Base-by-base conservation (phyloP, 2,329 filamentous ascomycete genomes). In the Colletotrichum godetiae region DNA sequence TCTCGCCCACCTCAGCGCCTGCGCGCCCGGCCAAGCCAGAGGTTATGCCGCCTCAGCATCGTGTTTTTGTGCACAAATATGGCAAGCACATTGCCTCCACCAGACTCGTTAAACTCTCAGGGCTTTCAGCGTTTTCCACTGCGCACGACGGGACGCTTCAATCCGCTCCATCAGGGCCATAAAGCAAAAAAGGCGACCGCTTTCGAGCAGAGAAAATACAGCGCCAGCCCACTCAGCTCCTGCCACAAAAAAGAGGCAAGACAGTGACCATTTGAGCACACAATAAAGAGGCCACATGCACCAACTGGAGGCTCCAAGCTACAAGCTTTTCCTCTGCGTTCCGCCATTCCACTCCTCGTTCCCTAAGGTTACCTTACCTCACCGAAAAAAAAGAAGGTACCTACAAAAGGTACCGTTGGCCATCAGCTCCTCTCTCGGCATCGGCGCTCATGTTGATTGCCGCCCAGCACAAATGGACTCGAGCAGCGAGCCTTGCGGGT, bases 301-400 rank as follows among this genome's bases (percentile, higher is more conserved):
- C 4, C 27, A 29, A 29, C 27, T 29, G 27, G 27, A 29, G 27
- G 27, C 27, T 29, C 27, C 27, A 29, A 29, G 27, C 27, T 70
- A 62, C 68, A 55, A 67, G 42, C 68, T 70, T 67, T 67, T 22
- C 33, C 37, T 52, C 42, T 53, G n/a, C 56, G 49, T 53, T 31
- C 53, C 56, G 4, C 33, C 27, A 49, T 49, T 49, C 42, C 42
- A n/a, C 42, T 49, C 42, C 19, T 42, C 42, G 8, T 49, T n/a
- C 42, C 42, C 42, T 49, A n/a, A 49, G 19, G 42, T 62, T 52
- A 49, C 49, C 59, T 71, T 61, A 49, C 63, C 62, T 68, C 58
- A 59, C 69, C 69, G 53, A 24, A 61, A 42, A 57, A 15, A 67
- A n/a, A n/a, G n/a, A n/a, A 65, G 46, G 56, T 71, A 71, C 68